phyloP scores from a whole-genome alignment of 176 grass and related monocot genomes.

The Pontederia crassipes region DNA sequence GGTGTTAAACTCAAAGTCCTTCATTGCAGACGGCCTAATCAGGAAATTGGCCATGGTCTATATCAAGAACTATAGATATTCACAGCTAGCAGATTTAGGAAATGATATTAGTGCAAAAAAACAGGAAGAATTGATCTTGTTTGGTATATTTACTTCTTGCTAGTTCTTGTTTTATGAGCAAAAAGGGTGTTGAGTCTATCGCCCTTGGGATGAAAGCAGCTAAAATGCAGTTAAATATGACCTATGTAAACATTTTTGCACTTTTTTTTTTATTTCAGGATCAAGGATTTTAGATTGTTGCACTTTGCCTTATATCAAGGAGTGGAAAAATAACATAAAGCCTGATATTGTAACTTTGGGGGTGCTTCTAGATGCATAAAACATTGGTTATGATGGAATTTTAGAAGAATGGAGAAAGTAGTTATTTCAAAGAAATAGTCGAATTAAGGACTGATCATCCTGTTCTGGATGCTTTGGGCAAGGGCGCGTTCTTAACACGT shows the following conservation, averaged over 20 bases:
- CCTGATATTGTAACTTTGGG: slow-evolving; percentile 23
- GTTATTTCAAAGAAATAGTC: slow-evolving; percentile 4
- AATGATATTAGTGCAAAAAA: slow-evolving; percentile 21
- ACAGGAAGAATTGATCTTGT: slow-evolving; percentile 14
- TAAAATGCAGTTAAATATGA: slow-evolving; percentile 5
- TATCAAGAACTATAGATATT: slow-evolving; percentile 22
- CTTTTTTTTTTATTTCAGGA: slow-evolving; percentile 25
- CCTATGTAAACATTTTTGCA: slow-evolving; percentile 15
- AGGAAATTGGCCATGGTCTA: slow-evolving; percentile 17
- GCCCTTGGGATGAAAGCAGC: slow-evolving; percentile 17
- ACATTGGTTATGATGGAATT: slow-evolving; percentile 26
- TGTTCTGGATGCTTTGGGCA: slow-evolving; percentile 14
- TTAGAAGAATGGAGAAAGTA: slow-evolving; percentile 18
- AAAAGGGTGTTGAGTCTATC: slow-evolving; percentile 20
- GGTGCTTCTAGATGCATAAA: slow-evolving; percentile 23
- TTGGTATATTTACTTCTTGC: slow-evolving; percentile 23
- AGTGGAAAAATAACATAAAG: slow-evolving; percentile 11
- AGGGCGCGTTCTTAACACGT: slow-evolving; percentile 6
- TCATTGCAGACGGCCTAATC: slow-evolving; percentile 15
- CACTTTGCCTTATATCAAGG: slow-evolving; percentile 3
- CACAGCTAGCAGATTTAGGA: slow-evolving; percentile 13
- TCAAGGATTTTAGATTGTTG: slow-evolving; percentile 17
- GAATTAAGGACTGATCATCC: slow-evolving; percentile 8
- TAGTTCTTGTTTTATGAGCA: slow-evolving; percentile 22
- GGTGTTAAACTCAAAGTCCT: slow-evolving; percentile 15